phyloP scores from a whole-genome alignment of 139 green algal species.

The Chloropicon primus region DNA sequence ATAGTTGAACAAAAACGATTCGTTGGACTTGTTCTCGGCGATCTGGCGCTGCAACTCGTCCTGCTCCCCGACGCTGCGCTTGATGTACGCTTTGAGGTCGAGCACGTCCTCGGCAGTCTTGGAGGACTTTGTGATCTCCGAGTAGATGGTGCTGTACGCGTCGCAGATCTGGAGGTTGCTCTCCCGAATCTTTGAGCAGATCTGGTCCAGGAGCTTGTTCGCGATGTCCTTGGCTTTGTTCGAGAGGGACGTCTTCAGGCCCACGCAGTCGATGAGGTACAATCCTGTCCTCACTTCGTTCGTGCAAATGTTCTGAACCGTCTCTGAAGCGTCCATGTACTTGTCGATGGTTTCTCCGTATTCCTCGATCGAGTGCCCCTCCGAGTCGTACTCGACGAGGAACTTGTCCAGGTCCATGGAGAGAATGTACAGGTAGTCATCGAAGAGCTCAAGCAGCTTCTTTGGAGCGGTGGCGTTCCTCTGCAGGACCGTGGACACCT shows the following conservation, averaged over 20 bases:
- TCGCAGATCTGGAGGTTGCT: slow-evolving; percentile 41
- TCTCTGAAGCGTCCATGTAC: slow-evolving; percentile 25
- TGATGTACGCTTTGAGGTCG: slow-evolving; percentile 51
- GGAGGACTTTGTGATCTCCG: slow-evolving; percentile 32
- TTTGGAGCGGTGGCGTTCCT: slow-evolving; percentile 28
- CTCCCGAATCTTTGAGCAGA: slow-evolving; percentile 9
- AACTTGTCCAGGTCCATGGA: slow-evolving; percentile 7
- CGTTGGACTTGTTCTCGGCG: slow-evolving; percentile 34
- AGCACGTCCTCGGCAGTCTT: slow-evolving; percentile 48
- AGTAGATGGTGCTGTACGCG: slow-evolving; percentile 40
- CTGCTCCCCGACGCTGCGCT: background rate
- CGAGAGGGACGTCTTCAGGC: slow-evolving; percentile 43
- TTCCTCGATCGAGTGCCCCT: slow-evolving; percentile 22
- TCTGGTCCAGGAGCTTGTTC: slow-evolving; percentile 36
- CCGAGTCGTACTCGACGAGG: slow-evolving; percentile 7
- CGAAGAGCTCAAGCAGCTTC: slow-evolving; percentile 36
- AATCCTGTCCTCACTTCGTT: slow-evolving; percentile 44
- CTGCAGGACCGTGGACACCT: slow-evolving; percentile 25
- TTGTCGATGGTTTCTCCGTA: slow-evolving; percentile 37
- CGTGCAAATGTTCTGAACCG: slow-evolving; percentile 21
- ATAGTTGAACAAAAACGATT: slow-evolving; percentile 35
- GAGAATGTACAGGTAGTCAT: slow-evolving; percentile 33
- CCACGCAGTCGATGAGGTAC: slow-evolving; percentile 32
- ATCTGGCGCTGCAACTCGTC: slow-evolving; percentile 13
- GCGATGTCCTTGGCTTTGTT: slow-evolving; percentile 29